Evolutionary conservation across 1,139 yeast species (phyloP).

Genomic region (Sugiyamaella sp.): DNA sequence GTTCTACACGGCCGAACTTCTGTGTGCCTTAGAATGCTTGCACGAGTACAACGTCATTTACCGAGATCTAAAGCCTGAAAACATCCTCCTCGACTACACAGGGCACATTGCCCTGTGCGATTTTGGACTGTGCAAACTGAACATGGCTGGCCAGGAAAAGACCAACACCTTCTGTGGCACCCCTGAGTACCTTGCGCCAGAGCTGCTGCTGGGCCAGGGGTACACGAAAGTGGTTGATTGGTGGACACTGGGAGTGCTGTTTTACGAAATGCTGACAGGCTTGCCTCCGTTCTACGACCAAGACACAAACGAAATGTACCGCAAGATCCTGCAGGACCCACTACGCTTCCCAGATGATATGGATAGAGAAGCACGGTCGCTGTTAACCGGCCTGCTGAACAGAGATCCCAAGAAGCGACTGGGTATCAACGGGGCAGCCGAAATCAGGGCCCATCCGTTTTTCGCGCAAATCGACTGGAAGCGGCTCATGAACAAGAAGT

Average conservation of each 20-base stretch:
- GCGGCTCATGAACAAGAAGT: constrained; percentile 79
- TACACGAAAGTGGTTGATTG: constrained; percentile 95
- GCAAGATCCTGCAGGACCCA: constrained; percentile 87
- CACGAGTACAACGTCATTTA: constrained; percentile 91
- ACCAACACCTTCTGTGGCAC: constrained; percentile 97
- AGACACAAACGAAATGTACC: constrained; percentile 91
- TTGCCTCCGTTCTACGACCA: constrained; percentile 96
- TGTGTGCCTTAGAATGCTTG: constrained; percentile 88
- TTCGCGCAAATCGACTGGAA: constrained; percentile 93
- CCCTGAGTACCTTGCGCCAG: constrained; percentile 96
- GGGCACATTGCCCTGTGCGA: constrained; percentile 98
- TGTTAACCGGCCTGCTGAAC: constrained; percentile 72
- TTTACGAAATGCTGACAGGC: constrained; percentile 96
- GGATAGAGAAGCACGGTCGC: constrained; percentile 86
- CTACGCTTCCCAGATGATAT: constrained; percentile 85
- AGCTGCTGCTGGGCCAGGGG: constrained; percentile 85
- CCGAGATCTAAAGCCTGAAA: constrained; percentile 94
- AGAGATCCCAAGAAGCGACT: constrained; percentile 84
- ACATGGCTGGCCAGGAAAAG: constrained; percentile 85
- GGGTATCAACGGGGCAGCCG: constrained; percentile 78
- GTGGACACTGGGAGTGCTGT: constrained; percentile 95
- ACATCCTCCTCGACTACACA: constrained; percentile 87
- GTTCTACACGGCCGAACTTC: constrained; percentile 90
- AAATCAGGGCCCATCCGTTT: constrained; percentile 82
- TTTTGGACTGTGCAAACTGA: constrained; percentile 92